phyloP scores from a whole-genome alignment of 2,329 filamentous ascomycete species.

The Claviceps sp. region DNA sequence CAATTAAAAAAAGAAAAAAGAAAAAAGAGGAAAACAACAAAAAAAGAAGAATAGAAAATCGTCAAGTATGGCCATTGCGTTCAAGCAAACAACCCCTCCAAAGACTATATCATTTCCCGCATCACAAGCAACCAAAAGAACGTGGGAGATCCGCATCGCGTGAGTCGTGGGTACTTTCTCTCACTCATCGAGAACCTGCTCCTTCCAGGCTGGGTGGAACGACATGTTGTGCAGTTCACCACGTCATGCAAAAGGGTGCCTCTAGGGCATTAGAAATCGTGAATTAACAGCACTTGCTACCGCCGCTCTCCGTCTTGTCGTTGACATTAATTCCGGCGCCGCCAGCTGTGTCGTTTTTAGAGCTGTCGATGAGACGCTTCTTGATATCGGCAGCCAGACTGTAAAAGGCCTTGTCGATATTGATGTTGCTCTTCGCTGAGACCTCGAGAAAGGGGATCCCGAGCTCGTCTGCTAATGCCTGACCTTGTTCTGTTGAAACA shows the following conservation, averaged over 20 bases:
- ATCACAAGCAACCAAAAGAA: background rate
- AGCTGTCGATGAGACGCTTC: constrained; percentile 89
- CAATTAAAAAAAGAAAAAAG: background rate
- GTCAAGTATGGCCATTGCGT: constrained; percentile 1
- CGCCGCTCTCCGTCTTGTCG: constrained; percentile 42
- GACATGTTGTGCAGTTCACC: background rate
- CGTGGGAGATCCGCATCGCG: background rate
- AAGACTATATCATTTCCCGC: background rate
- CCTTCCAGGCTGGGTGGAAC: background rate
- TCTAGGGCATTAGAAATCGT: background rate
- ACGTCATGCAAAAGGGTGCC: background rate
- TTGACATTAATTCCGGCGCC: constrained; percentile 55
- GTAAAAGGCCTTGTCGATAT: constrained; percentile 98
- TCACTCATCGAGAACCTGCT: background rate
- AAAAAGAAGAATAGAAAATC: constrained; percentile 4
- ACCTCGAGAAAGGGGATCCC: constrained; percentile 98
- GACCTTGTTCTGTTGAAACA: constrained; percentile 83
- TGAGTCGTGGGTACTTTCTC: background rate
- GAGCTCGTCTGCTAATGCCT: constrained; percentile 86
- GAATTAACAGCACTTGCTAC: constrained; percentile 47
- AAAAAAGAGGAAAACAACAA: background rate
- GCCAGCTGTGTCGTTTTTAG: constrained; percentile 56
- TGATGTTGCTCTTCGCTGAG: constrained; percentile 98
- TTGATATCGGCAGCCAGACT: constrained; percentile 93
- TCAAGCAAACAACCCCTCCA: background rate